Conservation (phyloP, 129 eudicot species). For the Saposhnikovia divaricata region DNA sequence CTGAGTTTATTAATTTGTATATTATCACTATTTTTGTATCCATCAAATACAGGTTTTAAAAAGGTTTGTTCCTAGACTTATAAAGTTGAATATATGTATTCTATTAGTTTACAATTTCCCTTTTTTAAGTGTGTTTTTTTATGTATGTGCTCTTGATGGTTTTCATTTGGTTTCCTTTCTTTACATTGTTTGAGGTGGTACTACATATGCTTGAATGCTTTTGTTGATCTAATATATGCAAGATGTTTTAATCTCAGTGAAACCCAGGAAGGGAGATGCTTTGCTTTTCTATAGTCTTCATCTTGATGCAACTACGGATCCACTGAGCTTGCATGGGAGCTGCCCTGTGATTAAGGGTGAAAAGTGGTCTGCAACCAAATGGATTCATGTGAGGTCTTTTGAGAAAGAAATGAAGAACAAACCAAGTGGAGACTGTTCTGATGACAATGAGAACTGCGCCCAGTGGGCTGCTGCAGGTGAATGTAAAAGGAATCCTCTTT, state of each 20-base stretch:
- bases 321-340: conserved; percentile 80
- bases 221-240: not conserved
- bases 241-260: conserved; percentile 41
- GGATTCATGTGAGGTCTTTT: conserved; percentile 76
- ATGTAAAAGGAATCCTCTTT: conserved; percentile 54
- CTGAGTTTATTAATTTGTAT: not conserved
- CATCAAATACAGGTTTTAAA: not conserved
- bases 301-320: conserved; percentile 63
- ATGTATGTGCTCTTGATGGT: not conserved
- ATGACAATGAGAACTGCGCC: conserved; percentile 32
- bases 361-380: conserved; percentile 92
- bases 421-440: conserved; percentile 33
- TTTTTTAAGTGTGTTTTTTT: not conserved
- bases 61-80: not conserved
- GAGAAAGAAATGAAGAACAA: conserved; percentile 18
- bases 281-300: conserved; percentile 75
- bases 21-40: not conserved
- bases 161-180: not conserved
- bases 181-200: not conserved
- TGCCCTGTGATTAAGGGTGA: conserved; percentile 87
- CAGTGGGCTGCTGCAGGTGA: conserved; percentile 66
- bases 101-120: not conserved
- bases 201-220: not conserved
- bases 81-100: not conserved
- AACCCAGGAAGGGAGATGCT: conserved; percentile 78